phyloP scores from a whole-genome alignment of 2,329 filamentous ascomycete species.

The Penicillium vulpinum region DNA sequence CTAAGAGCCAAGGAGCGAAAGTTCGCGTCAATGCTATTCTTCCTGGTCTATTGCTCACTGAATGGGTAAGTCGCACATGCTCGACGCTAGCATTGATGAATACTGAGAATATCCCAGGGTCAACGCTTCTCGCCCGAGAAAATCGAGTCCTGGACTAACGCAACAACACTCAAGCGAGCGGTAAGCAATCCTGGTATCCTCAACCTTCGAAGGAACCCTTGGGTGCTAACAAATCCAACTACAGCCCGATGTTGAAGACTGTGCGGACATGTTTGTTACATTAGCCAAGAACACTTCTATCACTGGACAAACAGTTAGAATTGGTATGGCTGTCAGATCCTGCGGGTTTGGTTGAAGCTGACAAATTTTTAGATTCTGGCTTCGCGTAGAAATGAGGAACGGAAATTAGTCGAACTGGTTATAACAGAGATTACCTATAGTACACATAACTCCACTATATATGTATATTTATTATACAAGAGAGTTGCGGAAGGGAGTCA shows the following conservation, averaged over 20 bases:
- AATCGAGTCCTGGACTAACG: constrained; percentile 56
- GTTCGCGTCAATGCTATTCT: constrained; percentile 65
- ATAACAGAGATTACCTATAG: constrained; percentile 14
- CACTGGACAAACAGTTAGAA: constrained; percentile 47
- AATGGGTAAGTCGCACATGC: constrained; percentile 55
- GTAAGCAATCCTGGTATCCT: constrained; percentile 37
- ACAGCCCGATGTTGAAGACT: constrained; percentile 45
- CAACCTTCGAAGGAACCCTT: not conserved
- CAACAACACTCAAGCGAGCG: constrained; percentile 60
- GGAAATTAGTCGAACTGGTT: constrained; percentile 24
- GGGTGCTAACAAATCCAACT: not conserved
- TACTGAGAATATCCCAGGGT: constrained; percentile 43
- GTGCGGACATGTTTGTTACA: constrained; percentile 42
- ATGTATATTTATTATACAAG: too few relatives aligned
- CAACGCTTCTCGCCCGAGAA: constrained; percentile 58
- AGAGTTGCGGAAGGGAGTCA: constrained; percentile 37
- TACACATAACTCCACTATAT: constrained; percentile 11
- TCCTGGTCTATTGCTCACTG: constrained; percentile 65
- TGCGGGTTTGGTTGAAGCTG: constrained; percentile 7
- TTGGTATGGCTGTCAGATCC: constrained; percentile 34
- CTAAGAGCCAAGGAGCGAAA: constrained; percentile 62
- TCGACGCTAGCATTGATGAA: not conserved
- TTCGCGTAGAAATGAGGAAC: constrained; percentile 20
- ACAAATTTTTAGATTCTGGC: constrained; percentile 32
- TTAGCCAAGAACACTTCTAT: constrained; percentile 49